phyloP scores from a whole-genome alignment of 148 eudicot species.

The Vaccinium vitisidaea region DNA sequence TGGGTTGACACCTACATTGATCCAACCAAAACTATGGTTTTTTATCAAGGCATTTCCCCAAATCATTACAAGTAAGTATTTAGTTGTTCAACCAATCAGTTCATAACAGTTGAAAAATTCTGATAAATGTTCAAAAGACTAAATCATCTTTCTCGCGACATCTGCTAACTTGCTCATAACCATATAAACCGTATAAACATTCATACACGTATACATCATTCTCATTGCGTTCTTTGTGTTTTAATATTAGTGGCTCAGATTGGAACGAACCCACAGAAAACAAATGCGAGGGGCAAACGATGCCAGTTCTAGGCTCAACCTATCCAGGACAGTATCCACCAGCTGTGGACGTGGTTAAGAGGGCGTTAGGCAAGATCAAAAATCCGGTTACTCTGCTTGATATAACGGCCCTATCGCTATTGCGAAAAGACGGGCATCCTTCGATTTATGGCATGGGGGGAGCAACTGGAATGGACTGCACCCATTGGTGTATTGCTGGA shows the following conservation, averaged over 20 bases:
- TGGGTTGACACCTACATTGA: conserved; percentile 70
- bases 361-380: conserved; percentile 45
- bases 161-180: not conserved
- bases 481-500: conserved; percentile 89
- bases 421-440: conserved; percentile 81
- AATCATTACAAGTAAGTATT: conserved; percentile 80
- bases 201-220: too few relatives aligned
- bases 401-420: conserved; percentile 48
- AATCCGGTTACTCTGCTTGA: conserved; percentile 65
- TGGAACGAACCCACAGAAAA: conserved; percentile 56
- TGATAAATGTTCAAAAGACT: too few relatives aligned
- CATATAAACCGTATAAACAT: not conserved
- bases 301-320: conserved; percentile 44
- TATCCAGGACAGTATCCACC: conserved; percentile 53
- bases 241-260: conserved; percentile 42
- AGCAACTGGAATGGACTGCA: conserved; percentile 53
- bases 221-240: not conserved
- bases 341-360: conserved; percentile 48
- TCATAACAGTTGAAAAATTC: too few relatives aligned
- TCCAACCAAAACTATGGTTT: conserved; percentile 58
- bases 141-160: too few relatives aligned
- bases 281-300: conserved; percentile 49
- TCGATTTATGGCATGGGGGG: conserved; percentile 45
- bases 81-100: conserved; percentile 19
- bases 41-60: conserved; percentile 94